Evolutionary conservation across 306 rosid species (phyloP), one percentile per base, ranked within the genome.

Genomic region (Rubus idaeus): DNA sequence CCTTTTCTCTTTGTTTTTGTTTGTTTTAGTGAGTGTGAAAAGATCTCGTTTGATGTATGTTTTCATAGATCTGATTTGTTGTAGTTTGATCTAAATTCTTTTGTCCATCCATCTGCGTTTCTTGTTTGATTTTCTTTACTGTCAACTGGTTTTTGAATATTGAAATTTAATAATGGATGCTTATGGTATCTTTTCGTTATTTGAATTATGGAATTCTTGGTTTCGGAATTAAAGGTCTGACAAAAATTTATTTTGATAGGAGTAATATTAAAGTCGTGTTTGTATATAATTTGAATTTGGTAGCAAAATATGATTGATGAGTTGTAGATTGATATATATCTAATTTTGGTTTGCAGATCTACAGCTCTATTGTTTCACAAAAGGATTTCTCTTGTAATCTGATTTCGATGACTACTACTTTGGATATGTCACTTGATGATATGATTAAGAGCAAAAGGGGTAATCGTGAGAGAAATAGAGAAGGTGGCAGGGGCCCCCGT

Each of bases 391-490:
- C 26, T 17, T 68, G 53, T 39, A 16, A 35, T 67, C 69, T 47
- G 30, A 41, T 70, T 60, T 80, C 77, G 20, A 92, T 92, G 97
- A 83, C 97, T 56, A 88, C 97, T 79, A 74, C 96, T 61, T 88
- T 95, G 96, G 99, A 91, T 70, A 88, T 93, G 89, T 85, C 98
- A 26, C 96, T 93, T 70, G 96, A 95, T 79, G 99, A 90, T 74
- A 83, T 96, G 78, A 95, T 95, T 52, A 95, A 89, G 88, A 83
- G 69, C 75, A 86, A 81, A 85, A 85, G 90, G 81, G 89, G 89
- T 86, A 84, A 79, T 68, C 87, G 97, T 63, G 88, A 84, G 77
- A 91, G 93, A 87, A 81, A 75, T 56, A 92, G 98, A 84, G 96
- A 89, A 41, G 91, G 91, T 45, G 97, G 95, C 50, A 84, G 91